Evolutionary conservation across 163 green algal species (phyloP).

Genomic region (Trebouxia gelatinosa): DNA sequence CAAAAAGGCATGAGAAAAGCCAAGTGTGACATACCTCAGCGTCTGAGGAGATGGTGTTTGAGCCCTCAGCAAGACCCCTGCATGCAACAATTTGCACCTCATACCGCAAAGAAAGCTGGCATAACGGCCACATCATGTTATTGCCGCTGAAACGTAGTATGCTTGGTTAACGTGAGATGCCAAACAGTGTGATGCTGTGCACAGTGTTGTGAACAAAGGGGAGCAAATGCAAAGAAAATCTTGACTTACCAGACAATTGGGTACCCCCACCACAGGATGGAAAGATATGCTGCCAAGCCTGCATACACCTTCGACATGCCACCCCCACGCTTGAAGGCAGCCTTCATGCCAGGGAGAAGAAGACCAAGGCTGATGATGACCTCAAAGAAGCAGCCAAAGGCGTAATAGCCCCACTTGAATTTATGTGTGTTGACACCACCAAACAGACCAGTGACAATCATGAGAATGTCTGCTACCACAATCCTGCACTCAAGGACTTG

Average conservation of each 20-base stretch:
- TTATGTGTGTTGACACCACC: constrained; percentile 22
- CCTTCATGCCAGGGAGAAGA: constrained; percentile 1
- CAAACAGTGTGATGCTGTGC: no score
- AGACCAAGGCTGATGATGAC: constrained; percentile 19
- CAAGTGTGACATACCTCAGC: constrained; percentile 10
- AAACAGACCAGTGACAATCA: constrained; percentile 37
- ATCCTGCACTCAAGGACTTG: constrained; percentile 31
- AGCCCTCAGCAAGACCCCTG: constrained; percentile 25
- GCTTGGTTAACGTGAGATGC: no score
- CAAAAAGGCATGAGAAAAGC: not conserved
- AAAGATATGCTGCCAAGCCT: constrained; percentile 13
- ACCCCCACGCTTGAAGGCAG: constrained; percentile 4
- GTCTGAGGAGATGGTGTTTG: constrained; percentile 24
- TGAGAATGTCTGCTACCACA: constrained; percentile 34
- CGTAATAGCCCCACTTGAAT: constrained; percentile 31
- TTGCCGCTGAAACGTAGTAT: no score
- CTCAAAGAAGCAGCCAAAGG: constrained; percentile 26
- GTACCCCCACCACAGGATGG: constrained; percentile 28
- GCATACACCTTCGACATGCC: constrained; percentile 11
- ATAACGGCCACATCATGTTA: no score
- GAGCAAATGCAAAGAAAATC: no score
- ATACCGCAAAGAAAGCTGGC: no score
- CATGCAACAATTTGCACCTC: no score
- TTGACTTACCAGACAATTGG: constrained; percentile 34
- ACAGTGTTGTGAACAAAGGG: no score